A percentile compares a stretch with the other conserved stretches of the same genome.
Evolutionary conservation across 495 filamentous ascomycete genomes (phyloP).

Genomic region (Trichocladium antarcticum): DNA sequence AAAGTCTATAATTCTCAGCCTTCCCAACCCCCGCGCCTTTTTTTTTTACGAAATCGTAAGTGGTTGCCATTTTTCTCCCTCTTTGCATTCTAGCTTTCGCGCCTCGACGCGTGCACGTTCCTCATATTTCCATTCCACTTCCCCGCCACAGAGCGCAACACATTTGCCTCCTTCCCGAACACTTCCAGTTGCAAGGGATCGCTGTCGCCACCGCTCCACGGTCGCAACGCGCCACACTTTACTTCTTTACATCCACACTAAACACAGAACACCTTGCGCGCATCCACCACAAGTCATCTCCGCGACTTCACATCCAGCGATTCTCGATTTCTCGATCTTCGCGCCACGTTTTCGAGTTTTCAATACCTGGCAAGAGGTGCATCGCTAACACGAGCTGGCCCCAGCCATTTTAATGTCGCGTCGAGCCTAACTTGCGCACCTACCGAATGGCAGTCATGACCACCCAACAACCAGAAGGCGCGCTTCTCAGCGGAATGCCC

Average conservation of each 20-base stretch:
- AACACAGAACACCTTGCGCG: neutral
- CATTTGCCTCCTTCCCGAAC: neutral
- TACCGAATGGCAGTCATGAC: slow-evolving; percentile 46
- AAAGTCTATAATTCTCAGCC: slow-evolving; percentile 22
- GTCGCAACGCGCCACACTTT: neutral
- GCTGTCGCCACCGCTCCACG: slow-evolving; percentile 5
- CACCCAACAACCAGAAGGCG: slow-evolving; percentile 37
- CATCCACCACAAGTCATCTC: neutral
- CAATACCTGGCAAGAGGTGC: neutral
- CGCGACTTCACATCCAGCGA: neutral
- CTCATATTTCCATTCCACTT: slow-evolving; percentile 5
- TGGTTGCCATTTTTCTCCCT: slow-evolving; percentile 20
- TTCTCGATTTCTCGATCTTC: neutral
- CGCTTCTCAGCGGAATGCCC: slow-evolving; percentile 39
- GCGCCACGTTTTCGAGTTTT: neutral
- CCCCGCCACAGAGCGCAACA: slow-evolving; percentile 8
- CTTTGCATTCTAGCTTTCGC: slow-evolving; percentile 15
- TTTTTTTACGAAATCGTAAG: slow-evolving; percentile 23
- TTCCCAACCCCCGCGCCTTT: slow-evolving; percentile 13
- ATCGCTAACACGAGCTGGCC: slow-evolving; percentile 5
- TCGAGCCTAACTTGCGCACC: slow-evolving; percentile 11
- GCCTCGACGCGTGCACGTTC: slow-evolving; percentile 29
- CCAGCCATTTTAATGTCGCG: slow-evolving; percentile 26
- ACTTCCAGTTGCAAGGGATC: slow-evolving; percentile 8
- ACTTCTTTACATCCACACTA: neutral